A percentile compares a stretch with the other conserved stretches of the same genome.
Evolutionary conservation across 768 basidiomycete genomes (phyloP).

Genomic region (Pleurotus cornucopiae): DNA sequence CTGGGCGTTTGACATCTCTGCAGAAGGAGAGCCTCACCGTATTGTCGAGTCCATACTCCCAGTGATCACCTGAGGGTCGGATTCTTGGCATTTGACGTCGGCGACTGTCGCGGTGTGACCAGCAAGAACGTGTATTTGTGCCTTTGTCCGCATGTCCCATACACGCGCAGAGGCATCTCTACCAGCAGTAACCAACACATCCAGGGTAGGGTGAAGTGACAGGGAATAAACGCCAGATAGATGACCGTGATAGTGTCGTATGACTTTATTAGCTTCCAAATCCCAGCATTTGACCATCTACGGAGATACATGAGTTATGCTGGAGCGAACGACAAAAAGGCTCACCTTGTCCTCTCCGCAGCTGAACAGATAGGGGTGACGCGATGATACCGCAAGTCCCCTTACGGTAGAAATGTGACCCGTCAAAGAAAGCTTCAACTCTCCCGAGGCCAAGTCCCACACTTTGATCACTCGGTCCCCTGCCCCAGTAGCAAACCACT

Average conservation of each 20-base stretch:
- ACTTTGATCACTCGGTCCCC: constrained; percentile 98
- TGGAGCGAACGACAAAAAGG: background rate
- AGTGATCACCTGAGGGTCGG: constrained; percentile 97
- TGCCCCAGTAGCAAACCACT: constrained; percentile 98
- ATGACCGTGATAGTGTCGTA: constrained; percentile 97
- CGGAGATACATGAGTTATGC: background rate
- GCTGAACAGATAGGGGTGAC: constrained; percentile 97
- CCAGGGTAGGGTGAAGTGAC: constrained; percentile 91
- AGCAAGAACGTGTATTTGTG: constrained; percentile 87
- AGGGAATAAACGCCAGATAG: constrained; percentile 96
- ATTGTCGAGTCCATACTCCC: constrained; percentile 98
- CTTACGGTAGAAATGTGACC: constrained; percentile 97
- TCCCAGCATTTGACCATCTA: constrained; percentile 99
- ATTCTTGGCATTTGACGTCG: constrained; percentile 94
- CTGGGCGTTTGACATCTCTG: background rate
- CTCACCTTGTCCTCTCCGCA: constrained; percentile 95
- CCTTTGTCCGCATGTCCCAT: constrained; percentile 99
- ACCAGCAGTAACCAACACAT: constrained; percentile 91
- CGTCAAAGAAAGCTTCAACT: constrained; percentile 92
- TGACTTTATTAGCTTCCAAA: constrained; percentile 97
- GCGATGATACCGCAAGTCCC: constrained; percentile 84
- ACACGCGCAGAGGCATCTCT: constrained; percentile 96
- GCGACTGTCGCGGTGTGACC: constrained; percentile 96
- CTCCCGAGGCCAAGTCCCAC: constrained; percentile 97
- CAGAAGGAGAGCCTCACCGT: constrained; percentile 43